These are phyloP conservation scores for Leucoagaricus sp. DNA, from an alignment of 1,284 basidiomycete genomes.

Conservation along the genomic window DNA sequence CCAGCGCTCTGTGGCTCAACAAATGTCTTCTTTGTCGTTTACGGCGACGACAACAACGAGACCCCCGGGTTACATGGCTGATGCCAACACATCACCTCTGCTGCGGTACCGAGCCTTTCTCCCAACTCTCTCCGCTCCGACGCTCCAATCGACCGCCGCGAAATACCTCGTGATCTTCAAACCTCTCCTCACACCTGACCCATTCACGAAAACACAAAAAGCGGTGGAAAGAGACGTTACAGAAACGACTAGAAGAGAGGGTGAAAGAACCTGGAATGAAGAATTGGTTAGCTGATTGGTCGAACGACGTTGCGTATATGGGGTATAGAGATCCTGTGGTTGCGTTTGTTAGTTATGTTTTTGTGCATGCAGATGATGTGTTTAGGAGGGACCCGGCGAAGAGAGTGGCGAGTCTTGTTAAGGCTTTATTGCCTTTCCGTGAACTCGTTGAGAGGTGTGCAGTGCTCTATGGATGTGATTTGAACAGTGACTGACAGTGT, in stretches of 20 bases:
- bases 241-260: conserved; percentile 76
- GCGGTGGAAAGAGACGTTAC: conserved; percentile 75
- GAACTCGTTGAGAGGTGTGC: conserved; percentile 78
- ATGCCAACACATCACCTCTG: conserved; percentile 63
- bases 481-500: not conserved
- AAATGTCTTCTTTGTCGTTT: conserved; percentile 22
- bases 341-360: conserved; percentile 96
- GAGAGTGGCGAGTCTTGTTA: conserved; percentile 80
- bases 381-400: conserved; percentile 56
- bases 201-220: conserved; percentile 60
- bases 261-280: conserved; percentile 61
- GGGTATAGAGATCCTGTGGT: conserved; percentile 88
- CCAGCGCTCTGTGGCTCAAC: conserved; percentile 25
- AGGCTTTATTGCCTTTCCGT: conserved; percentile 84
- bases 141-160: conserved; percentile 75
- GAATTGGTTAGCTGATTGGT: conserved; percentile 97
- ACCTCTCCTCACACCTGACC: conserved; percentile 70
- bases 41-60: too few relatives aligned
- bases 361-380: conserved; percentile 80
- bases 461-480: not conserved
- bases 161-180: conserved; percentile 87
- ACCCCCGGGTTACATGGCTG: conserved; percentile 32
- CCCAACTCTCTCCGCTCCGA: conserved; percentile 83
- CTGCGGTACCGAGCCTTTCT: conserved; percentile 80
- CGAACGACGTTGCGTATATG: conserved; percentile 94